A percentile compares a stretch with the other conserved stretches of the same genome.
Conservation (phyloP, 2,329 filamentous ascomycete species). For the Alternaria angustiovoidea region DNA sequence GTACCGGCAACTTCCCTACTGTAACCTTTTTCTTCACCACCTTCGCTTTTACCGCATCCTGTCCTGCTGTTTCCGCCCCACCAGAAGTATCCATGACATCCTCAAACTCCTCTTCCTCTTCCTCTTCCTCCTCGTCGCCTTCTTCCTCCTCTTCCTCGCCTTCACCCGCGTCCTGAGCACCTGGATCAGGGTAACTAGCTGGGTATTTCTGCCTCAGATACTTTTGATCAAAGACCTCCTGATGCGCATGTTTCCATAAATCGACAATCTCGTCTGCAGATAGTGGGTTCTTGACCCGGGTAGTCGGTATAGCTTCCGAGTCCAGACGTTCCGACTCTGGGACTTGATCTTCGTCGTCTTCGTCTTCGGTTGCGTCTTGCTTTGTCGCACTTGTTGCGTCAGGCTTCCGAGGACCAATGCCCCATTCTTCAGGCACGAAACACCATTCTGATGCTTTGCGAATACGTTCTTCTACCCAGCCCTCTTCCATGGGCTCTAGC, state of each 20-base stretch:
- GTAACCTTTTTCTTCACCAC: constrained; percentile 9
- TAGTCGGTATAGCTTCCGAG: constrained; percentile 23
- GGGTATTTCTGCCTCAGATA: constrained; percentile 21
- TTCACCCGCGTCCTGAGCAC: constrained; percentile 13
- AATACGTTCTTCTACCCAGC: constrained; percentile 41
- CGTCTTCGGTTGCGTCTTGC: constrained; percentile 22
- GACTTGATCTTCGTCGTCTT: constrained; percentile 16
- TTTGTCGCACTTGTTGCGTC: not conserved
- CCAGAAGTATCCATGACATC: constrained; percentile 28
- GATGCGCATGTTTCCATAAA: constrained; percentile 32
- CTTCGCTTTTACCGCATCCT: constrained; percentile 16
- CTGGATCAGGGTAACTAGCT: constrained; percentile 8
- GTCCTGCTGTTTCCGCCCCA: constrained; percentile 6
- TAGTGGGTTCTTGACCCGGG: constrained; percentile 28
- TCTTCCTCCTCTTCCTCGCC: constrained; percentile 26
- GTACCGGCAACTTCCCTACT: constrained; percentile 12
- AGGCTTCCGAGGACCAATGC: constrained; percentile 30
- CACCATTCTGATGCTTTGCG: constrained; percentile 40
- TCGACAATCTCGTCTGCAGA: constrained; percentile 30
- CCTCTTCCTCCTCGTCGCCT: constrained; percentile 25
- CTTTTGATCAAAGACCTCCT: constrained; percentile 28
- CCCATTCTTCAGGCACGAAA: constrained; percentile 42
- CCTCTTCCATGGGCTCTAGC: constrained; percentile 36
- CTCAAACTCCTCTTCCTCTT: constrained; percentile 30
- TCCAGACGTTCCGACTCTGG: constrained; percentile 15